Evolutionary conservation across 1,284 basidiomycete genomes (phyloP).

Genomic region (Melampsora americana): DNA sequence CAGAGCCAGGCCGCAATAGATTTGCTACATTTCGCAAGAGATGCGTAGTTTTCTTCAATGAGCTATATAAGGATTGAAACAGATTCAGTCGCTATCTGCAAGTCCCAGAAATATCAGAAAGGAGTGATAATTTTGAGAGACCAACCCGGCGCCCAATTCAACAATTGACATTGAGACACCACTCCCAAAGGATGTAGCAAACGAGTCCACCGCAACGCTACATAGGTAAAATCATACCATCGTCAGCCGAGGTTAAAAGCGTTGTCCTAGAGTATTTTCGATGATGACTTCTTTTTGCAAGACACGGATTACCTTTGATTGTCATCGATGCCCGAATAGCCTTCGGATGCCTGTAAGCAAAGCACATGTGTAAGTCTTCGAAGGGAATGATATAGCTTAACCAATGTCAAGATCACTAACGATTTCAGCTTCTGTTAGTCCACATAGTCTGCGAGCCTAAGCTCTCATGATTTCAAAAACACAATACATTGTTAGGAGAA

Average conservation of each 20-base stretch:
- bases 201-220: not conserved
- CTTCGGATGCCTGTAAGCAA: not conserved
- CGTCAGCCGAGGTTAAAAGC: too few species aligned
- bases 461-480: not conserved
- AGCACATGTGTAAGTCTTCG: not conserved
- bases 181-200: not conserved
- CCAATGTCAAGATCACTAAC: not conserved
- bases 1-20: not conserved
- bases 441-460: constrained; percentile 7
- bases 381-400: not conserved
- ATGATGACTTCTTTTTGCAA: too few species aligned
- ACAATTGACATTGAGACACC: constrained; percentile 25
- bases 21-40: constrained; percentile 32
- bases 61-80: not conserved
- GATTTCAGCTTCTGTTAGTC: constrained; percentile 2
- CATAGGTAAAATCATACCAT: too few species aligned
- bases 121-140: not conserved
- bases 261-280: too few species aligned
- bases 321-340: not conserved
- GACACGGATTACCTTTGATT: not conserved
- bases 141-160: constrained; percentile 39
- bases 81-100: too few species aligned
- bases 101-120: too few species aligned
- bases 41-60: constrained; percentile 42
- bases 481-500: not conserved